phyloP scores from a whole-genome alignment of 2,329 filamentous ascomycete species.

The Phialophora expanda region DNA sequence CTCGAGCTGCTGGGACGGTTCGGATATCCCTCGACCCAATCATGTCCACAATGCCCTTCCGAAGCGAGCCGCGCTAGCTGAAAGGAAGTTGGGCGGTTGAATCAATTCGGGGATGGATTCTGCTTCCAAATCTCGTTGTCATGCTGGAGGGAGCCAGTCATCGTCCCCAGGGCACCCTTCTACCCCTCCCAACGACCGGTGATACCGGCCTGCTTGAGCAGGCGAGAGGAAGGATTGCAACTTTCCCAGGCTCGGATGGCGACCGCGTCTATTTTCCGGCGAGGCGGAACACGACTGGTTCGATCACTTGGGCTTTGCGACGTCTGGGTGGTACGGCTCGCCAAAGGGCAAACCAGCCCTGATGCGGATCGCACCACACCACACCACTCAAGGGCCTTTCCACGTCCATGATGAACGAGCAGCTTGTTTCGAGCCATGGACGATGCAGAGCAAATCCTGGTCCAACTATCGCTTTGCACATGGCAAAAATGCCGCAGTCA shows the following conservation, averaged over 20 bases:
- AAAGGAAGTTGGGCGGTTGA: neutral
- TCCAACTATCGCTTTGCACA: slow-evolving; percentile 20
- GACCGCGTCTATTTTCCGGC: slow-evolving; percentile 9
- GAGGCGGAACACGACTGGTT: slow-evolving; percentile 6
- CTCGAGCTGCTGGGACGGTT: neutral
- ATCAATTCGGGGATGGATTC: slow-evolving; percentile 1
- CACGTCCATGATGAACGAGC: neutral
- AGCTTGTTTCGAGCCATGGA: neutral
- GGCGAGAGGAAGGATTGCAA: neutral
- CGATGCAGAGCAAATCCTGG: neutral
- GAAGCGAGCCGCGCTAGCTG: slow-evolving; percentile 21
- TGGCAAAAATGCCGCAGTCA: slow-evolving; percentile 25
- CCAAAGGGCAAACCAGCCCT: neutral
- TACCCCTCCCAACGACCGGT: neutral
- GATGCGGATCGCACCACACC: neutral
- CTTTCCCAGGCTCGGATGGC: neutral
- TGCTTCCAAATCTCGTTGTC: slow-evolving; percentile 21
- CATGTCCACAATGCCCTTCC: slow-evolving; percentile 2
- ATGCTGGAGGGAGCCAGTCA: slow-evolving; percentile 13
- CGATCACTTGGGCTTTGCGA: slow-evolving; percentile 1
- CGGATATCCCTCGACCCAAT: slow-evolving; percentile 16
- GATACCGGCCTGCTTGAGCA: neutral
- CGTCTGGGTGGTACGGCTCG: slow-evolving; percentile 16
- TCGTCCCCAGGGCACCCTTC: neutral
- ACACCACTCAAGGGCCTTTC: neutral